Conservation (phyloP, 352 stramenopile genomes). For the Phytophthora rubi region DNA sequence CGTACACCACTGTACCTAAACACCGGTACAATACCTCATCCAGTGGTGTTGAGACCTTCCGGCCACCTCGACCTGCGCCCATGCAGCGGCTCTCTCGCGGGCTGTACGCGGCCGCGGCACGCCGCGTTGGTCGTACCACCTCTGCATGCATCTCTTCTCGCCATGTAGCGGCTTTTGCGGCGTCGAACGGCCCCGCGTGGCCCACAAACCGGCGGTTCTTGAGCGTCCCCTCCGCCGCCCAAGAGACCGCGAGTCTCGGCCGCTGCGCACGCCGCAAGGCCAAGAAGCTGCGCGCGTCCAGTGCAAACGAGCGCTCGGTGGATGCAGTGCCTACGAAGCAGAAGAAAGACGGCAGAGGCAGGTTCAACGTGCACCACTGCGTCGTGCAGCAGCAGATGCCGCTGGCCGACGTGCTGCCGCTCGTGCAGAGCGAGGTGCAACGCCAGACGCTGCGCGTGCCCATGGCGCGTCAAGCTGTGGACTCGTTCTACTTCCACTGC, state of each 20-base stretch:
- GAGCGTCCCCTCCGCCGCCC: not conserved
- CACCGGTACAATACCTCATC: too few species aligned
- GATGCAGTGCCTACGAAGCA: not conserved
- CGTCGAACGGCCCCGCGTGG: not conserved
- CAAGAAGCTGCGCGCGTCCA: conserved; percentile 15
- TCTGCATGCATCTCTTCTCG: not conserved
- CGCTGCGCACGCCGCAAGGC: conserved; percentile 17
- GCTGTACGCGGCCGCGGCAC: conserved; percentile 9
- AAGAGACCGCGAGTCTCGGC: conserved; percentile 18
- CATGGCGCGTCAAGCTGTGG: conserved; percentile 54
- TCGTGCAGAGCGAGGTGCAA: conserved; percentile 52
- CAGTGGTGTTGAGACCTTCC: not conserved
- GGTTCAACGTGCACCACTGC: conserved; percentile 56
- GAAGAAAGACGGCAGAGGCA: conserved; percentile 3
- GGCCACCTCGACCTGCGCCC: not conserved
- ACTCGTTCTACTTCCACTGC: conserved; percentile 83
- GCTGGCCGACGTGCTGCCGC: conserved; percentile 56
- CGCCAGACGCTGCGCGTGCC: conserved; percentile 35
- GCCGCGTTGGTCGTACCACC: not conserved
- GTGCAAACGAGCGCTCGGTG: not conserved
- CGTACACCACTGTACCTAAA: not conserved
- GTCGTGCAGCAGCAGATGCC: conserved; percentile 57
- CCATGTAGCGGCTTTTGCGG: not conserved
- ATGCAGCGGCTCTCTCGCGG: conserved; percentile 29
- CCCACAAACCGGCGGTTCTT: conserved; percentile 16